phyloP scores from a whole-genome alignment of 2,329 filamentous ascomycete genomes.

The Paraphoma sp. region DNA sequence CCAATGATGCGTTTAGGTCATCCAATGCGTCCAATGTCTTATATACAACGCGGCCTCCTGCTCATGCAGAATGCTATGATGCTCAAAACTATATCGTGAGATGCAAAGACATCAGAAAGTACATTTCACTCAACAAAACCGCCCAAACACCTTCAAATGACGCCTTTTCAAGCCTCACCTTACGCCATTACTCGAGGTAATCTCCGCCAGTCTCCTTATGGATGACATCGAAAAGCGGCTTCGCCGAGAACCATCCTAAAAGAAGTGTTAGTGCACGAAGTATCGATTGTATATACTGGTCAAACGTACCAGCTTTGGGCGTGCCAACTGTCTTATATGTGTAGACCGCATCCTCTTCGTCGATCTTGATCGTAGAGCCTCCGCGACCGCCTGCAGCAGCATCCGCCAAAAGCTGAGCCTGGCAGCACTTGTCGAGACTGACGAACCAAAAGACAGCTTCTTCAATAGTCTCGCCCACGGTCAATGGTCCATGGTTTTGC shows the following conservation, averaged over 20 bases:
- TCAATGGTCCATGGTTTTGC: constrained; percentile 62
- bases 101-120: background rate
- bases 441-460: constrained; percentile 63
- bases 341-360: constrained; percentile 70
- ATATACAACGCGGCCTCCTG: background rate
- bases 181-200: constrained; percentile 54
- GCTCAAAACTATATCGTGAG: background rate
- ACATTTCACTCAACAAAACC: background rate
- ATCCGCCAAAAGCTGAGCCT: constrained; percentile 61
- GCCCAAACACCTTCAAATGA: background rate
- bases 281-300: background rate
- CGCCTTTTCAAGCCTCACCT: background rate
- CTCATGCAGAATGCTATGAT: background rate
- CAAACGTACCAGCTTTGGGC: constrained; percentile 57
- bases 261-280: background rate
- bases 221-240: constrained; percentile 74
- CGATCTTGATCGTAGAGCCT: constrained; percentile 69
- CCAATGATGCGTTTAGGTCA: background rate
- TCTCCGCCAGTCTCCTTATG: constrained; percentile 65
- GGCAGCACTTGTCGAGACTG: constrained; percentile 60
- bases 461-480: constrained; percentile 58
- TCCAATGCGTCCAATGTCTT: background rate
- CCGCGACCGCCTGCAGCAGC: constrained; percentile 67
- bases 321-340: constrained; percentile 72
- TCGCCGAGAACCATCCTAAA: constrained; percentile 68